Percentiles rank a stretch among this genome's conserved stretches.
Evolutionary conservation across 768 basidiomycete genomes (phyloP).

Genomic region (Kwoniella sp.): DNA sequence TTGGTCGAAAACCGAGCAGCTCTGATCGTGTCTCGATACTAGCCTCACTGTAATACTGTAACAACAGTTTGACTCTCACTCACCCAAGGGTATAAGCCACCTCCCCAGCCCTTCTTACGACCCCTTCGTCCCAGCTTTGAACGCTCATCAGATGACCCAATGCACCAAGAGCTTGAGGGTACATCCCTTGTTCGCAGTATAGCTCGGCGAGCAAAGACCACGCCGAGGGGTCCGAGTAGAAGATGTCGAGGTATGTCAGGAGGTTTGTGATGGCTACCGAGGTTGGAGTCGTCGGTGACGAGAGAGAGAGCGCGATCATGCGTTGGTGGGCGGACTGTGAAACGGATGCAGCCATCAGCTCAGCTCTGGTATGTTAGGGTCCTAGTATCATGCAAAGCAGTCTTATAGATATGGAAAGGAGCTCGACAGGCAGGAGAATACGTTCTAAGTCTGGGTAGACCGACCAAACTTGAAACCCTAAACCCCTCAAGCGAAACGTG

Average conservation of each 20-base stretch:
- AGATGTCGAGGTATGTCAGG: constrained; percentile 54
- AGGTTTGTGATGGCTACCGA: constrained; percentile 37
- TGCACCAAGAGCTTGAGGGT: constrained; percentile 40
- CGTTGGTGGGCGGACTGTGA: constrained; percentile 53
- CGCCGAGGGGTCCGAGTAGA: constrained; percentile 54
- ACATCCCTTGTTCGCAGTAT: constrained; percentile 48
- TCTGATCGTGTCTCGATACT: background rate
- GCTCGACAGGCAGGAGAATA: no score
- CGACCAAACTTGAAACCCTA: no score
- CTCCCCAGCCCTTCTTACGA: constrained; percentile 43
- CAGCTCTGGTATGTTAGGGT: no score
- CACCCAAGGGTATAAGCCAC: constrained; percentile 47
- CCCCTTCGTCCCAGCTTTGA: constrained; percentile 44
- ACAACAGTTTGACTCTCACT: constrained; percentile 10
- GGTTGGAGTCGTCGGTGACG: constrained; percentile 14
- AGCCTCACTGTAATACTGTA: background rate
- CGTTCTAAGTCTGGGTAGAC: no score
- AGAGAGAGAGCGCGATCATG: constrained; percentile 45
- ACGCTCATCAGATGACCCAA: constrained; percentile 47
- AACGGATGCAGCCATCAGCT: background rate
- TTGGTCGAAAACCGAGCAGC: no score
- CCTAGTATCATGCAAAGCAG: no score
- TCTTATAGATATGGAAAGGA: no score
- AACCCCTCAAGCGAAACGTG: no score
- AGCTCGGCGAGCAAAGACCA: constrained; percentile 55